Conservation (phyloP, 108 stramenopile species). For the Cyclotella choctawhatcheeana region DNA sequence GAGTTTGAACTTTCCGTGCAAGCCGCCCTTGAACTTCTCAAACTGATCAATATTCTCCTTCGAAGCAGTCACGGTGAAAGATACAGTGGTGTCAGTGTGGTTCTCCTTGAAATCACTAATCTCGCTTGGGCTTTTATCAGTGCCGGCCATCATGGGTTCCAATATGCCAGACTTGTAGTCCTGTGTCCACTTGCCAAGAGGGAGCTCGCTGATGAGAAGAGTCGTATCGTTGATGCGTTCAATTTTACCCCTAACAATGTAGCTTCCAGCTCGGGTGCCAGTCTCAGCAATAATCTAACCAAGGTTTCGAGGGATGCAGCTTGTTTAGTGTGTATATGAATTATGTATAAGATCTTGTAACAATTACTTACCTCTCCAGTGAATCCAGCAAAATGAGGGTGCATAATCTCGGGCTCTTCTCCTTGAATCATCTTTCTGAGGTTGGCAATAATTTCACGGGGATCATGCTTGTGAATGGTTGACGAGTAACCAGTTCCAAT, state of each 20-base stretch:
- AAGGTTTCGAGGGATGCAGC: too few relatives aligned
- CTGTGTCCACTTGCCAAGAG: slow-evolving; percentile 97
- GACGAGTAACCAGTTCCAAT: slow-evolving; percentile 99
- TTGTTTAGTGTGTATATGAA: background rate
- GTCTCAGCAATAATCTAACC: slow-evolving; percentile 49
- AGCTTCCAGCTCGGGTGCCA: slow-evolving; percentile 61
- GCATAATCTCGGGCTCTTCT: slow-evolving; percentile 68
- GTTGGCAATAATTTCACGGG: slow-evolving; percentile 91
- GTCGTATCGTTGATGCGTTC: slow-evolving; percentile 85
- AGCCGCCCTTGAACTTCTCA: slow-evolving; percentile 81
- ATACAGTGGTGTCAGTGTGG: slow-evolving; percentile 97
- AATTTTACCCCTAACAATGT: slow-evolving; percentile 71
- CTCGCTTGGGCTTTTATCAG: slow-evolving; percentile 60
- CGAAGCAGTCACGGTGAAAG: slow-evolving; percentile 87
- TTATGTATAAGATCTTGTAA: background rate
- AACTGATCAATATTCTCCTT: slow-evolving; percentile 84
- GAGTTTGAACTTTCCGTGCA: slow-evolving; percentile 95
- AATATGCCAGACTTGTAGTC: slow-evolving; percentile 91
- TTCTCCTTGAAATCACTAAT: slow-evolving; percentile 97
- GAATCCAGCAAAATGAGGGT: slow-evolving; percentile 89
- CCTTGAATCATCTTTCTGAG: slow-evolving; percentile 85
- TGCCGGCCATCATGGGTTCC: slow-evolving; percentile 66
- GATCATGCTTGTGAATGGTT: slow-evolving; percentile 78
- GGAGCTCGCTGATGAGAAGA: slow-evolving; percentile 94
- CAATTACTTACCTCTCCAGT: slow-evolving; percentile 69